Conservation (phyloP, 768 basidiomycete species). For the Lactarius indigo region DNA sequence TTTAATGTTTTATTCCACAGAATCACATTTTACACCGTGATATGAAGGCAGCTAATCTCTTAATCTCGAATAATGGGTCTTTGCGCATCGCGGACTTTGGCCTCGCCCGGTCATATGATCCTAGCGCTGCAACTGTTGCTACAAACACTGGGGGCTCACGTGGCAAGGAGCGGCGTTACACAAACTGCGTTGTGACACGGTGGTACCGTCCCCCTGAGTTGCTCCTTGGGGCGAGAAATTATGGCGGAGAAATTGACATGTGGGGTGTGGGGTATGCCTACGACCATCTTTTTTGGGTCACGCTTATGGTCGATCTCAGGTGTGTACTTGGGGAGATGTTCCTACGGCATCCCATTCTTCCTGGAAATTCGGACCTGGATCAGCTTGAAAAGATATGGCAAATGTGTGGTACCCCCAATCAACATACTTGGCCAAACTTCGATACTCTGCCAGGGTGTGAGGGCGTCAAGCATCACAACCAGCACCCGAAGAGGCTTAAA, state of each 20-base stretch:
- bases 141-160: slow-evolving; percentile 38
- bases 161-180: slow-evolving; percentile 70
- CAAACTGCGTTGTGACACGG: slow-evolving; percentile 91
- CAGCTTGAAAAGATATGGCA: slow-evolving; percentile 88
- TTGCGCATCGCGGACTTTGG: slow-evolving; percentile 96
- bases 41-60: slow-evolving; percentile 97
- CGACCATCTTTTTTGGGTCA: background rate
- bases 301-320: slow-evolving; percentile 36
- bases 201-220: slow-evolving; percentile 97
- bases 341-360: slow-evolving; percentile 77
- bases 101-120: slow-evolving; percentile 79
- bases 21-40: slow-evolving; percentile 97
- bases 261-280: slow-evolving; percentile 89
- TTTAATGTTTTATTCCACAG: slow-evolving; percentile 39
- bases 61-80: slow-evolving; percentile 82
- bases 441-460: slow-evolving; percentile 76
- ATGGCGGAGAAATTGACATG: slow-evolving; percentile 93
- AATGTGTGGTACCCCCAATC: slow-evolving; percentile 85
- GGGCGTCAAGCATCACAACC: slow-evolving; percentile 62
- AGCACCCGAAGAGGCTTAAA: slow-evolving; percentile 53
- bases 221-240: slow-evolving; percentile 81
- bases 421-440: slow-evolving; percentile 76
- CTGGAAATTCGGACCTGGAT: slow-evolving; percentile 85
- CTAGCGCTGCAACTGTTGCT: slow-evolving; percentile 40
- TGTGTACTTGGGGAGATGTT: slow-evolving; percentile 99